Conservation (phyloP, 345 rosid species). For the Linum tenue region DNA sequence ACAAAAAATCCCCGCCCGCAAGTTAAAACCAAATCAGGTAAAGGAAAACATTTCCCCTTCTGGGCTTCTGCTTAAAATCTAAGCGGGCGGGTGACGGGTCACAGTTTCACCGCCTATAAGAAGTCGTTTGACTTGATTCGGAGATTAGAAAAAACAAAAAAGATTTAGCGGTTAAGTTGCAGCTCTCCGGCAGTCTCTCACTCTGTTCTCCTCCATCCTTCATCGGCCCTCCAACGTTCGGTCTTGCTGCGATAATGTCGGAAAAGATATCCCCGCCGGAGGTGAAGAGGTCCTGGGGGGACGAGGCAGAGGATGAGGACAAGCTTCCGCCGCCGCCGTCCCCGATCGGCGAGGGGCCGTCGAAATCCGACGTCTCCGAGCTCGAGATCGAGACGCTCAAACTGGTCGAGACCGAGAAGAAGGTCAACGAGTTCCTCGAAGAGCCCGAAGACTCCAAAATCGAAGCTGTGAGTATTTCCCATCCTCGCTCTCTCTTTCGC, state of each 20-base stretch:
- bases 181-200: too few species aligned
- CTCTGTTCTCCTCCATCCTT: too few species aligned
- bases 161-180: too few species aligned
- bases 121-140: too few species aligned
- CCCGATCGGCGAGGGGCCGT: constrained; percentile 1
- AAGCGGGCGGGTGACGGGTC: too few species aligned
- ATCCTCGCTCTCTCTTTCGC: background rate
- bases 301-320: constrained; percentile 55
- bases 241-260: background rate
- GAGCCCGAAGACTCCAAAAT: constrained; percentile 83
- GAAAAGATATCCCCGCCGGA: background rate
- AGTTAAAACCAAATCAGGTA: too few species aligned
- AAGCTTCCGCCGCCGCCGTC: constrained; percentile 7
- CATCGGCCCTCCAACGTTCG: too few species aligned
- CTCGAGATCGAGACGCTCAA: constrained; percentile 36
- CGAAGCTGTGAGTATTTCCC: constrained; percentile 42
- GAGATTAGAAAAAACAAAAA: too few species aligned
- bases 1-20: too few species aligned
- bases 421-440: constrained; percentile 46
- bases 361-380: constrained; percentile 22
- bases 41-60: too few species aligned
- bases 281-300: constrained; percentile 32
- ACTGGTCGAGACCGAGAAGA: constrained; percentile 47
- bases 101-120: too few species aligned
- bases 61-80: too few species aligned